phyloP scores from a whole-genome alignment of 2,329 filamentous ascomycete genomes.

The Ceratocystis papillata region DNA sequence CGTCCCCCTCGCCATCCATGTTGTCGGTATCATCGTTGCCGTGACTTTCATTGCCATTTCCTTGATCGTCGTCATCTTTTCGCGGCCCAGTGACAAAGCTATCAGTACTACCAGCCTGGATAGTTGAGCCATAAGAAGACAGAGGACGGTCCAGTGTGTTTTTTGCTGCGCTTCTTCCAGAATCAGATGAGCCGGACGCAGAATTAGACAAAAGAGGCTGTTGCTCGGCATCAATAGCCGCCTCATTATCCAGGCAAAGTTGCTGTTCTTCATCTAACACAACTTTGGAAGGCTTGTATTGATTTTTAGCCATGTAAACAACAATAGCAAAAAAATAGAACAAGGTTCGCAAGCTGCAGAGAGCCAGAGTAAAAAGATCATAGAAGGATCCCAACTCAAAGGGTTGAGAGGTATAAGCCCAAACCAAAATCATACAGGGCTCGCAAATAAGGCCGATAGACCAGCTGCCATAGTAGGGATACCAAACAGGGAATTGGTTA shows the following conservation, averaged over 20 bases:
- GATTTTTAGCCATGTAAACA: constrained; percentile 1
- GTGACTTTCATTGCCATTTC: not conserved
- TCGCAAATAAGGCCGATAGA: constrained; percentile 49
- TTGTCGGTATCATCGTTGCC: constrained; percentile 11
- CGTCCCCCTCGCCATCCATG: constrained; percentile 36
- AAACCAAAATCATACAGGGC: constrained; percentile 34
- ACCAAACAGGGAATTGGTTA: constrained; percentile 44
- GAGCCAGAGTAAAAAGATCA: constrained; percentile 8
- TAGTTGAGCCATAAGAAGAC: constrained; percentile 19
- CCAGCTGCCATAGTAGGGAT: constrained; percentile 55
- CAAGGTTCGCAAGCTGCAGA: constrained; percentile 1
- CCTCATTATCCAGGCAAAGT: constrained; percentile 39
- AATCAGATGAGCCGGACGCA: not conserved
- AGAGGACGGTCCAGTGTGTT: not conserved
- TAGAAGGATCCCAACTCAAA: not conserved
- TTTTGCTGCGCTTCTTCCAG: not conserved
- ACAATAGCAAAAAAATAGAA: constrained; percentile 16
- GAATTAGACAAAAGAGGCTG: not conserved
- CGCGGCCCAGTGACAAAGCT: constrained; percentile 11
- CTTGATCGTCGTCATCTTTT: constrained; percentile 9
- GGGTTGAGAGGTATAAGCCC: constrained; percentile 5
- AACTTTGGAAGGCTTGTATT: not conserved
- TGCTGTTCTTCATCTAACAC: constrained; percentile 47
- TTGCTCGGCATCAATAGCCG: not conserved
- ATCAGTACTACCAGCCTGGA: constrained; percentile 19